Percentiles rank a stretch among this genome's conserved stretches.
Evolutionary conservation across 1,284 basidiomycete genomes (phyloP).

Genomic region (Filobasidium uniguttulatum): DNA sequence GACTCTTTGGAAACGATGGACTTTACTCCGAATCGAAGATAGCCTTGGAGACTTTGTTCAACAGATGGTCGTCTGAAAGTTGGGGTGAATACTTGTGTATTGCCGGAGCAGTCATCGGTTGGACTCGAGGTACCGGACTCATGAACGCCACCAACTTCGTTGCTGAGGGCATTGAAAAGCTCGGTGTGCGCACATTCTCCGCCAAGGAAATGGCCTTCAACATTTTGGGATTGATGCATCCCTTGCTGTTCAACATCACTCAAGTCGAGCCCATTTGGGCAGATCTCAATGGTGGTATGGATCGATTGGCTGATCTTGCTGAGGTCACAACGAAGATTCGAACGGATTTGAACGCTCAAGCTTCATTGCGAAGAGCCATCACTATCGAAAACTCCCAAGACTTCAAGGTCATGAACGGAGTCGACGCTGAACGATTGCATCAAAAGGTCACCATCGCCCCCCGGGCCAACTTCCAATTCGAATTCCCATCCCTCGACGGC

Average conservation of each 20-base stretch:
- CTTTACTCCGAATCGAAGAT: conserved; percentile 98
- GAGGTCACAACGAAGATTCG: conserved; percentile 83
- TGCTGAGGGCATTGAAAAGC: conserved; percentile 82
- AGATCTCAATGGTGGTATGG: conserved; percentile 93
- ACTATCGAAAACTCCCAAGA: conserved; percentile 87
- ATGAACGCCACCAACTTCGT: conserved; percentile 94
- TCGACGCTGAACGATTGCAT: conserved; percentile 80
- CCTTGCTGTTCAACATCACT: conserved; percentile 98
- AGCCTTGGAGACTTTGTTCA: conserved; percentile 92
- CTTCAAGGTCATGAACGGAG: conserved; percentile 81
- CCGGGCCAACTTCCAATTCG: conserved; percentile 92
- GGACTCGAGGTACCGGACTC: conserved; percentile 95
- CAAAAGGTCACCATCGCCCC: conserved; percentile 88
- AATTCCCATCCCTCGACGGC: conserved; percentile 70
- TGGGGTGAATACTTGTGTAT: conserved; percentile 99
- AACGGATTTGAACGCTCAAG: conserved; percentile 57
- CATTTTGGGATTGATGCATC: conserved; percentile 96
- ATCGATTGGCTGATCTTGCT: conserved; percentile 84
- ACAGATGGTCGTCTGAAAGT: conserved; percentile 93
- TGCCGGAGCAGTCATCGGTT: conserved; percentile 94
- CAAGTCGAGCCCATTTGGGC: conserved; percentile 99
- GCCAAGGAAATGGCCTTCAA: conserved; percentile 99
- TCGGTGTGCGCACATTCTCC: conserved; percentile 93
- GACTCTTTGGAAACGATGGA: conserved; percentile 93
- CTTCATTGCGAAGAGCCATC: conserved; percentile 82